Evolutionary conservation across 75 land plant genomes (phyloP).

Genomic region (Pinus albicaulis): DNA sequence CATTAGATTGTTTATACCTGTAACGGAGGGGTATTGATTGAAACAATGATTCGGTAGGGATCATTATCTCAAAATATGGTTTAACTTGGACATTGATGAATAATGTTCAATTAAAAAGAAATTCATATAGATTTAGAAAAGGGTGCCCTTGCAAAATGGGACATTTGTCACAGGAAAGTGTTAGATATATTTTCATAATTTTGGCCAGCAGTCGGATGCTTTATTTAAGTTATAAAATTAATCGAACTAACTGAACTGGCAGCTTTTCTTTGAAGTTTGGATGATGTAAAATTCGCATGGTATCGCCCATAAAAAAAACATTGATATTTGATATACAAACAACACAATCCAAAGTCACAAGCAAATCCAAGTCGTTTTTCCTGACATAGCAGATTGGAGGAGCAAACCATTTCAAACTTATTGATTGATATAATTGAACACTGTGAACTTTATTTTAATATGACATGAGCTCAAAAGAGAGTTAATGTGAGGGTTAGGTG

Average conservation of each 20-base stretch:
- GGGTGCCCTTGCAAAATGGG: background rate
- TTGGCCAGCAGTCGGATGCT: background rate
- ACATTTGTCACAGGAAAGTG: background rate
- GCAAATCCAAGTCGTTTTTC: background rate
- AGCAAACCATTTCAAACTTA: no score
- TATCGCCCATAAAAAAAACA: background rate
- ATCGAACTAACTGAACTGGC: background rate
- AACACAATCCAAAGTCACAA: no score
- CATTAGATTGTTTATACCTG: background rate
- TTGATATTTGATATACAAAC: background rate
- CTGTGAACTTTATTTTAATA: no score
- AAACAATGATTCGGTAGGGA: background rate
- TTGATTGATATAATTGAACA: no score
- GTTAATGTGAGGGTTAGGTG: no score
- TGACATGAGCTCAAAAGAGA: no score
- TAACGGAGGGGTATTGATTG: background rate
- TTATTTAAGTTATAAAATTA: background rate
- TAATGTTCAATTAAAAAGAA: background rate
- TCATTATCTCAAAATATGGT: background rate
- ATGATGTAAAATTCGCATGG: background rate
- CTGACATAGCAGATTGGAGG: background rate
- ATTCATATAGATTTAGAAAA: background rate
- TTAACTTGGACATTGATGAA: background rate
- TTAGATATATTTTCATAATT: background rate
- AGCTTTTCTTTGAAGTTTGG: background rate